Base-by-base conservation (phyloP, 2,329 filamentous ascomycete genomes). In the Pestalotiopsis sp. region DNA sequence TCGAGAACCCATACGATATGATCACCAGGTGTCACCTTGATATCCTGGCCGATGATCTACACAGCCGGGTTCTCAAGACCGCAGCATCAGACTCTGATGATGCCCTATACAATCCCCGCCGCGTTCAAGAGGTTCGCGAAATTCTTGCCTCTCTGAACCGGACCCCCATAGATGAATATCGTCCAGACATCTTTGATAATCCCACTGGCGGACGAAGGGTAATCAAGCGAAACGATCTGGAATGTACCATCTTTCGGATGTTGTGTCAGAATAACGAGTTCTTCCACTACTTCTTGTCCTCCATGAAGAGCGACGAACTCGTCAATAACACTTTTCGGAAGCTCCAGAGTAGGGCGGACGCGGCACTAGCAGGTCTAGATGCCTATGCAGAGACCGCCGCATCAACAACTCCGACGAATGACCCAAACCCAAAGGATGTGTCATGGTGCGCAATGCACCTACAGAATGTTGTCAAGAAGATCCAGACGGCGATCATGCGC, bases 211-310 rank as follows among this genome's bases (percentile, higher is more conserved):
- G 77, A 14, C 79, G 75, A 68, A 77, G 77, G n/a, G 75, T 82
- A 11, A 73, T 85, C 64, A 81, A 81, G 68, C 79, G 80, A 11
- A 78, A 80, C 64, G 85, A 88, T 68, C 78, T 88, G 1, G 84
- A 86, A 70, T 79, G 80, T 59, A 87, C 86, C 2, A 75, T 89
- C 14, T 84, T 86, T 70, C 83, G 83, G 65, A 86, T 89, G 77
- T 80, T 89, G 17, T 78, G 88, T 25, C 81, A 83, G 70, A 87
- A 88, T 72, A 81, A 86, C 74, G 82, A 84, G 56, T 84, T 89
- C 77, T 87, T 88, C 74, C 79, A 85, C 65, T 85, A 87, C 77
- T 85, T 89, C 69, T 80, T 83, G 60, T 81, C 82, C 17, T 78
- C 82, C 9, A 80, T 85, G 66, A 77, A 78, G n/a, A 80, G 85